A percentile compares a stretch with the other conserved stretches of the same genome.
phyloP scores from a whole-genome alignment of 164 flowering plant species.

The Amborella trichopoda region DNA sequence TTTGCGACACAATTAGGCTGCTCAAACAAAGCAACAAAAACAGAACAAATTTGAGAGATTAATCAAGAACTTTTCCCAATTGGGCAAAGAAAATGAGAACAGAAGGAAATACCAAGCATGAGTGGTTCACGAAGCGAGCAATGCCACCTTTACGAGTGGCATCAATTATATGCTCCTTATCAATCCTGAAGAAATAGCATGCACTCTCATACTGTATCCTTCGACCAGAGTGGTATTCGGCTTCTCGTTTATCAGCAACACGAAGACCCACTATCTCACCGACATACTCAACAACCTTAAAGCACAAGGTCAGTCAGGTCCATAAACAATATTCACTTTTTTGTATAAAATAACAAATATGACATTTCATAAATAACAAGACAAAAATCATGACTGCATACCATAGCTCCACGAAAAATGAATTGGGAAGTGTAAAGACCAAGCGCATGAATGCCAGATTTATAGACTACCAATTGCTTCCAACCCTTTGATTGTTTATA shows the following conservation, averaged over 20 bases:
- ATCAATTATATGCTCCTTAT: constrained; percentile 65
- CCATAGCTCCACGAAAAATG: constrained; percentile 63
- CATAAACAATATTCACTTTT: too few relatives aligned
- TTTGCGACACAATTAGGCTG: constrained; percentile 74
- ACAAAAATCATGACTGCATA: constrained; percentile 8
- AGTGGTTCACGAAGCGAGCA: constrained; percentile 78
- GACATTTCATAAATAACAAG: too few relatives aligned
- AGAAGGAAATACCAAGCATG: constrained; percentile 42
- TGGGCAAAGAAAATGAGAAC: background rate
- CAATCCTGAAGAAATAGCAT: constrained; percentile 68
- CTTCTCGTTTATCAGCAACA: constrained; percentile 63
- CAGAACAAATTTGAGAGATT: background rate
- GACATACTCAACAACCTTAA: constrained; percentile 73
- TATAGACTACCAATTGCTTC: constrained; percentile 63
- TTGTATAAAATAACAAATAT: too few relatives aligned
- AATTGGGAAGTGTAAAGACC: constrained; percentile 71
- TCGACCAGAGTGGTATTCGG: constrained; percentile 51
- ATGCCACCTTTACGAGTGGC: constrained; percentile 75
- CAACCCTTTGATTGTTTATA: constrained; percentile 57
- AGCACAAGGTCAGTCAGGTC: background rate
- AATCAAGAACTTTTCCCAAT: background rate
- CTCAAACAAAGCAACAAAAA: constrained; percentile 12
- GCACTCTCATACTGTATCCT: constrained; percentile 55
- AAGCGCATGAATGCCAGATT: constrained; percentile 73
- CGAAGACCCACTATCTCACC: constrained; percentile 70